These are phyloP conservation scores for Solanum piurae DNA, from an alignment of 257 asterid species.

Conservation along the genomic window DNA sequence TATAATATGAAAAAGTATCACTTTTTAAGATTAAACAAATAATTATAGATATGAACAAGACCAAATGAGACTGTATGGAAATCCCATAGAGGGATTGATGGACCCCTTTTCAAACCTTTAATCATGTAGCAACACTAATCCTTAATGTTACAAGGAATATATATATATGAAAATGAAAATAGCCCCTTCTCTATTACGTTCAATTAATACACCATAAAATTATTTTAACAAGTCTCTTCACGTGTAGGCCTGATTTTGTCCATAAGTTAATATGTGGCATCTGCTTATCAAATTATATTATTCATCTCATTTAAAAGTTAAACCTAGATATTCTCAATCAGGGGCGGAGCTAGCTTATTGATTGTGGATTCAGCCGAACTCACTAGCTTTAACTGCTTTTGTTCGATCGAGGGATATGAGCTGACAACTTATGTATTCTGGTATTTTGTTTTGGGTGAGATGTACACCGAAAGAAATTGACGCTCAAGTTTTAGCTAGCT, in stretches of 20 bases:
- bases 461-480: no score
- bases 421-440: no score
- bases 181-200: neutral
- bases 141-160: neutral
- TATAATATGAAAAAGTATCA: neutral
- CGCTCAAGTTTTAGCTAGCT: neutral
- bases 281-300: neutral
- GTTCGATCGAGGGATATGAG: no score
- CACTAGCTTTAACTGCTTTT: neutral
- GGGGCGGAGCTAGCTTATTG: neutral
- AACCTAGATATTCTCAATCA: neutral
- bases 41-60: neutral
- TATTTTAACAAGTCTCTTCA: neutral
- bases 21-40: neutral
- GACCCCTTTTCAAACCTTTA: neutral
- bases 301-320: neutral
- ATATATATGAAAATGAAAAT: neutral
- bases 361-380: neutral
- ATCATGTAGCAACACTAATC: neutral
- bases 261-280: neutral
- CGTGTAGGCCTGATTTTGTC: neutral
- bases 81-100: neutral
- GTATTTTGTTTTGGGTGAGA: no score
- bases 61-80: neutral
- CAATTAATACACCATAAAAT: neutral